Evolutionary conservation across 2,329 filamentous ascomycete genomes (phyloP), one percentile per base, ranked within the genome.

Genomic region (Knufia petricola): DNA sequence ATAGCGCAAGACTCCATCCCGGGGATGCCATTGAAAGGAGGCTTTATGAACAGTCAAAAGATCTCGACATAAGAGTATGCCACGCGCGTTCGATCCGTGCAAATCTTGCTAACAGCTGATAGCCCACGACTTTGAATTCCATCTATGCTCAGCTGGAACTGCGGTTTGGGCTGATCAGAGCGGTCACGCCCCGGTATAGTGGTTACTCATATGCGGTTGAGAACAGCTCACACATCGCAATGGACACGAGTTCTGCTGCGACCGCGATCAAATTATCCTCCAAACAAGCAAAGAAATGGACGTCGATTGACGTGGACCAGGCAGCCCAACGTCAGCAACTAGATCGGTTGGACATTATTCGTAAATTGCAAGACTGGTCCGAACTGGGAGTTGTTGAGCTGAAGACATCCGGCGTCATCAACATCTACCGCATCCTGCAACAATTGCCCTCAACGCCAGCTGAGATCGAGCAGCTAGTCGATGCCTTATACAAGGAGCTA

Each of bases 121-220:
- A 55, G 30, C 52, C 63, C 1, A 74, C 63, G 2, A 68, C 73
- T 0, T 63, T 81, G 4, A 64, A 65, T 32, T 73, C 76, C 44
- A 70, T 82, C 13, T 78, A 79, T 45, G 76, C 78, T 0, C 71
- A 76, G n/a, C 64, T 83, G 1, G 79, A 83, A 57, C 65, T 82
- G 3, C 73, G 71, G 2, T 80, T 78, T 51, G 66, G 66, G 0
- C 64, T 81, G 0, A 67, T 82, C 24, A 70, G 79, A 19, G 77
- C 73, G 13, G 73, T 70, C 15, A 81, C 72, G 0, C 76, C 72
- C 0, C 74, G 79, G 34, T 82, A 81, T 51, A 73, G 68, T 6
- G 65, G 69, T 1, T 82, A 81, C 60, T 69, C 68, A 26, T 82
- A 73, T 55, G 67, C 67, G 39, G 76, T 0, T n/a, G 15, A 7